Percentiles rank a stretch among this genome's conserved stretches.
phyloP scores from a whole-genome alignment of 441 rosid species.

The Cnidoscolus chayamansa region DNA sequence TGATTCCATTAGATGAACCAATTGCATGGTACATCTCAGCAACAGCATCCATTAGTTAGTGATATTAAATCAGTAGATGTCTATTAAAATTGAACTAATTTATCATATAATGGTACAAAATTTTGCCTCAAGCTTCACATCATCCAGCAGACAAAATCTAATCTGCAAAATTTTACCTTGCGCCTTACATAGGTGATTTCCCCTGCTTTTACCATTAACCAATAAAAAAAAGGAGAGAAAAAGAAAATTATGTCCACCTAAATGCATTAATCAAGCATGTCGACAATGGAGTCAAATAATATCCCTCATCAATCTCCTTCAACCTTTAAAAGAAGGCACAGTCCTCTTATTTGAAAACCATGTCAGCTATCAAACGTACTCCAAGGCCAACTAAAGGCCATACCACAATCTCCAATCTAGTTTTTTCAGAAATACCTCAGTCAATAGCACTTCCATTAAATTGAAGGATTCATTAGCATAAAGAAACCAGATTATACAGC shows the following conservation, averaged over 20 bases:
- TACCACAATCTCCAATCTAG: not conserved
- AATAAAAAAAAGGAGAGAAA: not conserved
- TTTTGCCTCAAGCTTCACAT: not conserved
- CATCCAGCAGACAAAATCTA: too few relatives aligned
- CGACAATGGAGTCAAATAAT: not conserved
- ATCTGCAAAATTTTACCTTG: too few relatives aligned
- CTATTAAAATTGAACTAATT: not conserved
- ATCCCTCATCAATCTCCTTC: not conserved
- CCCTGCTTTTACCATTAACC: not conserved
- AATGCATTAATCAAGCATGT: not conserved
- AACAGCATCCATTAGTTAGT: too few relatives aligned
- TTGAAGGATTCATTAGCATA: not conserved
- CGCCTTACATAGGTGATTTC: not conserved
- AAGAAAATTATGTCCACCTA: not conserved
- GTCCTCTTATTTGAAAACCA: not conserved
- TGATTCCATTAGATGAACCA: slow-evolving; percentile 15
- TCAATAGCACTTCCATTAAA: not conserved
- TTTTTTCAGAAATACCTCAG: not conserved
- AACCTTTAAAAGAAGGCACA: not conserved
- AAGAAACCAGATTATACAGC: not conserved
- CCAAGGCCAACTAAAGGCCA: not conserved
- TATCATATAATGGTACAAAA: not conserved
- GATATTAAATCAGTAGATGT: not conserved
- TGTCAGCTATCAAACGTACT: not conserved
- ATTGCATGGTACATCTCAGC: not conserved